A percentile compares a stretch with the other conserved stretches of the same genome.
Conservation (phyloP, 495 filamentous ascomycete species). For the Bathelium albidoporum region DNA sequence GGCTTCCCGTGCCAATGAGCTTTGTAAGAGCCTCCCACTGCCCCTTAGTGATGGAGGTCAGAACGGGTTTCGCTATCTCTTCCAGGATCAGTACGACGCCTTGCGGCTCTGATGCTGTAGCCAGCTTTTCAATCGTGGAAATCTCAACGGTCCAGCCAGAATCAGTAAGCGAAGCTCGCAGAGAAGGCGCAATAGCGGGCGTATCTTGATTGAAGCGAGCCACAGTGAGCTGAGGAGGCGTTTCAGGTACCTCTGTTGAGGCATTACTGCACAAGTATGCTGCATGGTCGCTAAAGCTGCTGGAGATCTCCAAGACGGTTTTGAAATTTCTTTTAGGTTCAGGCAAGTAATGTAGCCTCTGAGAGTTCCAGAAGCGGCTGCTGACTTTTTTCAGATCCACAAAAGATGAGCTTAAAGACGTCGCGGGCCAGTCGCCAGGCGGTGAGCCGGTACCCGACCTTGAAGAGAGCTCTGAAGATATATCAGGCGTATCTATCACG, state of each 20-base stretch:
- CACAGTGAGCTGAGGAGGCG: not conserved
- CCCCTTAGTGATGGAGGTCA: not conserved
- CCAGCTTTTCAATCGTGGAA: not conserved
- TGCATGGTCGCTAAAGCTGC: not conserved
- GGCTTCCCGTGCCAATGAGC: not conserved
- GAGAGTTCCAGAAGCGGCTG: not conserved
- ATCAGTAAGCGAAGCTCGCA: not conserved
- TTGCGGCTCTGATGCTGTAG: not conserved
- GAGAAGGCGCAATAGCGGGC: not conserved
- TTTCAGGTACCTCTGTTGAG: not conserved
- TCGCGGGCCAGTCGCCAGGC: not conserved
- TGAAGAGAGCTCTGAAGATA: slow-evolving; percentile 5
- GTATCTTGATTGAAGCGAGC: not conserved
- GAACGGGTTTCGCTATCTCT: not conserved
- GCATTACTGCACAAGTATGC: not conserved
- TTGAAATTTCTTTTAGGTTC: slow-evolving; percentile 5
- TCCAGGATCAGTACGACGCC: slow-evolving; percentile 5
- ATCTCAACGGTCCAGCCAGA: not conserved
- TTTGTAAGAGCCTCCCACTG: not conserved
- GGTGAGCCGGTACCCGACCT: not conserved
- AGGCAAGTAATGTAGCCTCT: not conserved
- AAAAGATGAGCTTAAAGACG: not conserved
- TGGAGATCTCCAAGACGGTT: not conserved
- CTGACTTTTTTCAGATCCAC: slow-evolving; percentile 6
- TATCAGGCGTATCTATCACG: not conserved